phyloP scores from a whole-genome alignment of 805 yeast species.

The Tetrapisispora fleetii region DNA sequence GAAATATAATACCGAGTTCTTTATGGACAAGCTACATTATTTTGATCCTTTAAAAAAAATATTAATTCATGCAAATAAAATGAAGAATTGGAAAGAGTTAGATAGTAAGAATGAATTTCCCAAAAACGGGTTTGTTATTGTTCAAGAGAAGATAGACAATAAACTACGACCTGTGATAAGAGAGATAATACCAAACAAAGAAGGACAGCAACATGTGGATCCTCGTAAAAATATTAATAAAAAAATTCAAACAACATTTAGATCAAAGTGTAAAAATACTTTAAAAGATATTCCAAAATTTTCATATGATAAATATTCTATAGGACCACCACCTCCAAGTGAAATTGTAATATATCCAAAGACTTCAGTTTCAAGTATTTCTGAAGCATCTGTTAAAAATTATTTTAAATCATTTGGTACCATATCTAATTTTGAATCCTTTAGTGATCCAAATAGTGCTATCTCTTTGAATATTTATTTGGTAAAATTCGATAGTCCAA shows the following conservation, averaged over 20 bases:
- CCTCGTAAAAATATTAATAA: conserved; percentile 14
- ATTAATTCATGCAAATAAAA: conserved; percentile 16
- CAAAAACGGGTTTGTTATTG: conserved; percentile 17
- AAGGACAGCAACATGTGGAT: conserved; percentile 14
- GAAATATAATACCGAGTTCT: conserved; percentile 15
- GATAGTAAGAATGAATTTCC: conserved; percentile 12
- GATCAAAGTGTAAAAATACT: conserved; percentile 11
- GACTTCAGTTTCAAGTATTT: conserved; percentile 5
- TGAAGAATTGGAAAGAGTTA: conserved; percentile 16
- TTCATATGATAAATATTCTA: conserved; percentile 57
- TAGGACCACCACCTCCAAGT: conserved; percentile 64
- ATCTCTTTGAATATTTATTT: conserved; percentile 68
- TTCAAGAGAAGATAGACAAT: conserved; percentile 10
- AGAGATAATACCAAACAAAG: conserved; percentile 8
- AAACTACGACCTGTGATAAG: conserved; percentile 12
- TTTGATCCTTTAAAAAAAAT: conserved; percentile 17
- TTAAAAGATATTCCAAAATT: conserved; percentile 21
- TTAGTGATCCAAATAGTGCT: conserved; percentile 65
- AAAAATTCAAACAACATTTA: conserved; percentile 2
- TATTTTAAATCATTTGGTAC: conserved; percentile 56
- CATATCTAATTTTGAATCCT: conserved; percentile 45
- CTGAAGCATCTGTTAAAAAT: conserved; percentile 30
- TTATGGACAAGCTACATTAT: conserved; percentile 24
- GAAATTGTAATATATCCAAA: conserved; percentile 61
- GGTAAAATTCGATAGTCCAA: conserved; percentile 48